Base-by-base conservation (phyloP, 2,329 filamentous ascomycete species). In the Blastomyces silverae region DNA sequence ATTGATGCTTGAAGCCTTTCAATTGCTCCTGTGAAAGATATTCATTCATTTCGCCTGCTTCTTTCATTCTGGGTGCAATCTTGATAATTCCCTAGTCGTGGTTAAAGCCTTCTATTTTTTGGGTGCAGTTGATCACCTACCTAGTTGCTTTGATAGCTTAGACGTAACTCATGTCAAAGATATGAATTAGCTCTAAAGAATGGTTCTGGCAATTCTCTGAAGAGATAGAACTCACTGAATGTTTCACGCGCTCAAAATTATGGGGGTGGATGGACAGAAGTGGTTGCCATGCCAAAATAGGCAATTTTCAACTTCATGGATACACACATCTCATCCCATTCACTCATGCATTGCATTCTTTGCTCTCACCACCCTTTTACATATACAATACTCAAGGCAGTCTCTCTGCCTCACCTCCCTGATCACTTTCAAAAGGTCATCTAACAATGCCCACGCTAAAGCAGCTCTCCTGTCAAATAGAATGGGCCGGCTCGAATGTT, bases 381-480 rank as follows among this genome's bases (percentile, higher is more conserved):
- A n/a, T n/a, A n/a, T n/a, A 25, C 42, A 48, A 48, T 17, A 20
- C 10, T 28, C 52, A 13, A 3, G 2, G 20, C 28, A n/a, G 2
- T n/a, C 1, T 37, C 17, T 50, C 42, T 42, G 17, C 10, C 42
- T 17, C 42, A 37, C 11, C 11, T 50, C 8, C 31, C 3, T 37
- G 10, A 3, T 61, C 39, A 34, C 25, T 37, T 39, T 11, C 20
- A 55, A 7, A 28, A n/a, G 42, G 22, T n/a, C 37, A 17, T 52
- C 28, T 59, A 64, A 74, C 57, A 44, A 85, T 85, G 83, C 83
- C 83, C 8, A 78, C 75, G 5, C 79, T 84, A 65, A 83, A 81
- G 69, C 78, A 83, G 42, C 74, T 85, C 42, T 77, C 71, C 25
- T 85, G 83, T 76, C 77, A 76, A 48, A 77, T 85, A 53, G 79